These are phyloP conservation scores for Alternaria angustiovoidea DNA, from an alignment of 2,329 filamentous ascomycete genomes.

Conservation along the genomic window DNA sequence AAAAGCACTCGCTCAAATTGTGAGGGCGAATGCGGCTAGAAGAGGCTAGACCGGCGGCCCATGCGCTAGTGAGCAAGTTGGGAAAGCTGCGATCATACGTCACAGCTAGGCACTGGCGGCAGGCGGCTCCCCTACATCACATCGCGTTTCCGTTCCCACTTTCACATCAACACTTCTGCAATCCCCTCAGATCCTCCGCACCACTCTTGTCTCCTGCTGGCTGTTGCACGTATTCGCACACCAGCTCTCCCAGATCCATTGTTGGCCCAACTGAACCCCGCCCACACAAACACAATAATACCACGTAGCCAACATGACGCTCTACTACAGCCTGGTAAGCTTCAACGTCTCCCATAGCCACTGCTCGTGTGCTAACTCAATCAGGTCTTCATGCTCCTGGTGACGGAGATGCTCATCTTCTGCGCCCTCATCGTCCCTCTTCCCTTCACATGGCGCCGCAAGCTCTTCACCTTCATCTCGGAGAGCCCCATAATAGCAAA, in stretches of 20 bases:
- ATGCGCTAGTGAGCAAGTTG: constrained; percentile 20
- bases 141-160: constrained; percentile 27
- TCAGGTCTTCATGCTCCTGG: constrained; percentile 83
- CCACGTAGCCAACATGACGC: constrained; percentile 66
- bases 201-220: constrained; percentile 5
- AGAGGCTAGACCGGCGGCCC: constrained; percentile 25
- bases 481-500: constrained; percentile 87
- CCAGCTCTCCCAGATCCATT: constrained; percentile 7
- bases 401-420: constrained; percentile 84
- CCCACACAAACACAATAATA: constrained; percentile 36
- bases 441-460: constrained; percentile 84
- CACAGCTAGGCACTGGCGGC: constrained; percentile 40
- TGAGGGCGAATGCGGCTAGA: constrained; percentile 26
- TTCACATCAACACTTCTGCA: constrained; percentile 23
- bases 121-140: constrained; percentile 30
- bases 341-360: background rate
- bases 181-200: constrained; percentile 12
- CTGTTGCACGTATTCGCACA: background rate
- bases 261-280: constrained; percentile 27
- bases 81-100: constrained; percentile 40
- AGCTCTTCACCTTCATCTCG: constrained; percentile 95
- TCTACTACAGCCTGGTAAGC: constrained; percentile 73
- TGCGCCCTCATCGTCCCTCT: constrained; percentile 83
- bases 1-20: constrained; percentile 27
- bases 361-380: constrained; percentile 30